Evolutionary conservation across 176 grass and related monocot species (phyloP).

Genomic region (Oryza longistaminata): DNA sequence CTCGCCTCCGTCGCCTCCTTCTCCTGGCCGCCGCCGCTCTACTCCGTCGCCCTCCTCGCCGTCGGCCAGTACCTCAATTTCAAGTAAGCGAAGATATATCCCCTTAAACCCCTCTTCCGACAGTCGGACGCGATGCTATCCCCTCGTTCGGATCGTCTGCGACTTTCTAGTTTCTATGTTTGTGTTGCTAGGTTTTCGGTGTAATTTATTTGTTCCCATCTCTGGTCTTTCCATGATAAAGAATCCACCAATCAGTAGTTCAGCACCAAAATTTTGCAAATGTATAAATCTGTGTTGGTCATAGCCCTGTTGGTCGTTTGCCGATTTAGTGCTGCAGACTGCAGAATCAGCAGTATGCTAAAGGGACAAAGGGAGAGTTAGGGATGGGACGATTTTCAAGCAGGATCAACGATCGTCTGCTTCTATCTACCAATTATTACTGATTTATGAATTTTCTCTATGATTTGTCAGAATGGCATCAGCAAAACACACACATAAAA

Average conservation of each 20-base stretch:
- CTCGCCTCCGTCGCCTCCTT: slow-evolving; percentile 73
- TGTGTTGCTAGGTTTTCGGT: neutral
- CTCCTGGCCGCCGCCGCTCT: slow-evolving; percentile 64
- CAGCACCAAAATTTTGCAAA: neutral
- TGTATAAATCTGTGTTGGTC: neutral
- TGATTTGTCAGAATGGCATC: neutral
- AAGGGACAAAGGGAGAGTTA: neutral
- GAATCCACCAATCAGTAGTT: neutral
- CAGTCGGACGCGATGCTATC: neutral
- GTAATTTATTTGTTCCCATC: neutral
- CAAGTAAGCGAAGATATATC: slow-evolving; percentile 55
- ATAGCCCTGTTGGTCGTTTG: neutral
- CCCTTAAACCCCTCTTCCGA: neutral
- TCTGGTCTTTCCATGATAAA: neutral
- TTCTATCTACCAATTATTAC: neutral
- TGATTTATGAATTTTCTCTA: neutral
- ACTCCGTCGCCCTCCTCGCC: slow-evolving; percentile 59
- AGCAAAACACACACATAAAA: too few relatives aligned
- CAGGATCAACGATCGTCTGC: neutral
- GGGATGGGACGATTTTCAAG: neutral
- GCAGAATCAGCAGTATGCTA: neutral
- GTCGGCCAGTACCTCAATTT: slow-evolving; percentile 88
- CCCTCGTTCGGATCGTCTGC: neutral
- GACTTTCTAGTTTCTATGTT: too few relatives aligned
- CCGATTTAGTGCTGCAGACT: too few relatives aligned